These are phyloP conservation scores for Plantago coronopus DNA, from an alignment of 305 asterid genomes.

Conservation along the genomic window DNA sequence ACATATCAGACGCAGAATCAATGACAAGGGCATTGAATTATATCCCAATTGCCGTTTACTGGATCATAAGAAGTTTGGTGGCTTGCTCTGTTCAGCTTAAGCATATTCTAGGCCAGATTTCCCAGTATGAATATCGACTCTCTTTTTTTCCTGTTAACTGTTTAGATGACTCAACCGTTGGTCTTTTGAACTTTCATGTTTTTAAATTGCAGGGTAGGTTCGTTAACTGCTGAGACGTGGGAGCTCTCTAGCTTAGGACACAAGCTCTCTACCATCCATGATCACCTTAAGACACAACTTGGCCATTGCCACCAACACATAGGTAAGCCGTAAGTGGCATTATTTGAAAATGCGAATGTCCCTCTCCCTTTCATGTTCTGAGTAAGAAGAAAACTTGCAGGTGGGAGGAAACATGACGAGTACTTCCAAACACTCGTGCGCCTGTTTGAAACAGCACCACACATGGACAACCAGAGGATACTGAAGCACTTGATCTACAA, in stretches of 20 bases:
- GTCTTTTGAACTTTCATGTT: not conserved
- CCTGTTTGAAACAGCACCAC: conserved; percentile 49
- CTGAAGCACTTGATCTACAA: conserved; percentile 47
- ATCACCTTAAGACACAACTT: conserved; percentile 57
- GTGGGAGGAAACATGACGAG: conserved; percentile 50
- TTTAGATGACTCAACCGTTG: too few species aligned
- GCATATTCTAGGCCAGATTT: conserved; percentile 41
- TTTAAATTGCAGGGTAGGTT: conserved; percentile 35
- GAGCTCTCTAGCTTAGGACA: conserved; percentile 63
- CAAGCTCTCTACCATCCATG: conserved; percentile 49
- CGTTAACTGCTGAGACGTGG: conserved; percentile 62
- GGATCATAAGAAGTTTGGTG: conserved; percentile 70
- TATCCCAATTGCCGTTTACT: conserved; percentile 66
- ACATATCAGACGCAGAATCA: conserved; percentile 50
- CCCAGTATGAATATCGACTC: conserved; percentile 42
- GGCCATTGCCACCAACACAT: conserved; percentile 46
- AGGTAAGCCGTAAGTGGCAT: too few species aligned
- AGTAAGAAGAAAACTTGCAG: conserved; percentile 34
- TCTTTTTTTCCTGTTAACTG: not conserved
- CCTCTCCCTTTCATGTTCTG: not conserved
- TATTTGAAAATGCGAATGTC: not conserved
- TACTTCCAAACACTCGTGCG: conserved; percentile 48
- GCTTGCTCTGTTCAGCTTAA: conserved; percentile 63
- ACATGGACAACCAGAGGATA: conserved; percentile 63
- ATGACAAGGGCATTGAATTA: conserved; percentile 38